A percentile compares a stretch with the other conserved stretches of the same genome.
phyloP scores from a whole-genome alignment of 2,329 filamentous ascomycete species.

The Aspergillus bombycis region DNA sequence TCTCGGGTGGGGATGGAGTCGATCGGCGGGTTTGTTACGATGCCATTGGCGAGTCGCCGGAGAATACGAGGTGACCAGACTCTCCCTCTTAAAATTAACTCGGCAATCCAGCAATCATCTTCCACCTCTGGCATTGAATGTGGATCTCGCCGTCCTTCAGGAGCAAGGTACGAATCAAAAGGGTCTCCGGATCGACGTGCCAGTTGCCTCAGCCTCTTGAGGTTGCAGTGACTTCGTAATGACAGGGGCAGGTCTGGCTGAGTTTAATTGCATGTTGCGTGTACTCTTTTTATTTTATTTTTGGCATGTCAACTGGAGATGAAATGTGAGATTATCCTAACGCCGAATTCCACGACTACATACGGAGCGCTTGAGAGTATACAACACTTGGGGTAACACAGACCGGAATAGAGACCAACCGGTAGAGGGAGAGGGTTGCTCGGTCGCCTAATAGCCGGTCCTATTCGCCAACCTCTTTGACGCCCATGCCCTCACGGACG shows the following conservation, averaged over 20 bases:
- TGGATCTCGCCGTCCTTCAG: neutral
- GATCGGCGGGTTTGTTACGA: neutral
- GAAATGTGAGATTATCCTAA: neutral
- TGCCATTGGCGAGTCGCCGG: neutral
- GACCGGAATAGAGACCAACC: neutral
- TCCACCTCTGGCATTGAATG: neutral
- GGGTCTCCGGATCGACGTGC: neutral
- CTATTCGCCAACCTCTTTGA: conserved; percentile 8
- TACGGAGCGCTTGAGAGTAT: neutral
- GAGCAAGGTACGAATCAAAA: neutral
- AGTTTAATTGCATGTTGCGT: neutral
- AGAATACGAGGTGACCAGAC: neutral
- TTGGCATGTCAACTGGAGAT: neutral
- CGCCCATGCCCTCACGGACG: conserved; percentile 7
- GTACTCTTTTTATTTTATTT: neutral
- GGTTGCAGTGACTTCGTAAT: neutral
- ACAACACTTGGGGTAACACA: neutral
- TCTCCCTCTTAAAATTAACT: neutral
- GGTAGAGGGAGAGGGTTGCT: neutral
- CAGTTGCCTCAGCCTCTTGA: neutral
- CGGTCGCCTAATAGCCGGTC: neutral
- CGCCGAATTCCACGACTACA: neutral
- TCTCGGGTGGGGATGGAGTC: neutral
- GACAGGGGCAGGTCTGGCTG: neutral
- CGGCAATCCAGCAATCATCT: neutral